Evolutionary conservation across 495 filamentous ascomycete species (phyloP), one percentile per base, ranked within the genome.

Genomic region (Lasiosphaeriaceae sp.): DNA sequence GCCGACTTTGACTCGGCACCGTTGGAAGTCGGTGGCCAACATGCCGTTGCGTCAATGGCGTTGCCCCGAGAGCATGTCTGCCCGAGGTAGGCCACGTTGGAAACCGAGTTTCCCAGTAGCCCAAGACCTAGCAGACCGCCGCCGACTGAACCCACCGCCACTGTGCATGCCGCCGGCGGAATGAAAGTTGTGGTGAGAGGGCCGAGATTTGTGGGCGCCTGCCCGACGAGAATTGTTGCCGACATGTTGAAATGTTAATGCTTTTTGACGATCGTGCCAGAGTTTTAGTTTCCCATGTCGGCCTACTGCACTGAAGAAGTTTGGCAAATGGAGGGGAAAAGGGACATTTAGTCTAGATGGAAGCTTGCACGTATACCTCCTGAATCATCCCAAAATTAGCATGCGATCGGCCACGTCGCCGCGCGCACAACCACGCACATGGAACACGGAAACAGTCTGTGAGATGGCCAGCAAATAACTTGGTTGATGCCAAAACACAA

Each of bases 131-230:
- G 63, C 5, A 68, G 19, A 2, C 59, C 56, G 12, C 54, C 56
- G 35, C 52, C 37, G 3, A 52, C 48, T 8, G 47, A 55, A 6
- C 61, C 67, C 6, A 70, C 61, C 4, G 66, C 69, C 16, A 62
- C 58, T 2, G 71, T 62, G 43, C 71, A 71, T 17, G 55, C 60
- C 20, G 71, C 51, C 16, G 69, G 64, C 22, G 69, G 65, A 11
- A 59, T 67, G 51, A 71, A 73, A 7, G 69, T 73, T 9, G 69
- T 71, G 7, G 67, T 71, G 19, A 73, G 51, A 16, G 71, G 70
- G 1, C 73, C 71, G 7, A 71, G 69, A 21, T 66, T 66, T 41
- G 54, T 64, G 34, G 69, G 67, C 20, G 62, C 61, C 46, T 66
- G 63, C 35, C 57, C 59, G 34, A 54, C 55, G 9, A 63, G 37